A percentile compares a stretch with the other conserved stretches of the same genome.
Evolutionary conservation across 129 eudicot genomes (phyloP).

Genomic region (Smallanthus sonchifolius): DNA sequence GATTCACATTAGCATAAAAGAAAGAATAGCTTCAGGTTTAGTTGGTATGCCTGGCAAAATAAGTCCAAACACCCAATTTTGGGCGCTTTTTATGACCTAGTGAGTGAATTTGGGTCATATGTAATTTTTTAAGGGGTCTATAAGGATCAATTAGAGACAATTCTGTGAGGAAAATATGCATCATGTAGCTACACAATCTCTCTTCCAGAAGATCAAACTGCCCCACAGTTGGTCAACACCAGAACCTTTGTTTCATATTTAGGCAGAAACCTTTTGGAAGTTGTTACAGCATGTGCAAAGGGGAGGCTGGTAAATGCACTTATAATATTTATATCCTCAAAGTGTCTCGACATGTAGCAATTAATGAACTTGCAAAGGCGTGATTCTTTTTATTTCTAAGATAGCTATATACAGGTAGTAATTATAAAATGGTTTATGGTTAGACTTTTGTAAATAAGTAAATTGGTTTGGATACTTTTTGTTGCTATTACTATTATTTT

Average conservation of each 20-base stretch:
- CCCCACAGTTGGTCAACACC: slow-evolving; percentile 54
- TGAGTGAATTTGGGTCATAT: too few relatives aligned
- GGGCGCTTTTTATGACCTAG: too few relatives aligned
- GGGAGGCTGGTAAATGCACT: too few relatives aligned
- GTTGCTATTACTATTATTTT: neutral
- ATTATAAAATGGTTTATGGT: neutral
- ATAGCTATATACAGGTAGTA: too few relatives aligned
- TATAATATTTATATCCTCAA: neutral
- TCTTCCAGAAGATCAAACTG: slow-evolving; percentile 58
- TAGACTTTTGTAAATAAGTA: neutral
- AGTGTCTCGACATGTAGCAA: neutral
- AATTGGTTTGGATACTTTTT: neutral
- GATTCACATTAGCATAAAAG: neutral
- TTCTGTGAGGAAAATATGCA: neutral
- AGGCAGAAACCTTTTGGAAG: slow-evolving; percentile 55
- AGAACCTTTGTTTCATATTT: slow-evolving; percentile 54
- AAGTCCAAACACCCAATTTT: neutral
- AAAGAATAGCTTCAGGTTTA: neutral
- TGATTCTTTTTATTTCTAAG: neutral
- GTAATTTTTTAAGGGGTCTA: too few relatives aligned
- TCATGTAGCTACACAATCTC: slow-evolving; percentile 35
- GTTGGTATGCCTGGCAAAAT: neutral
- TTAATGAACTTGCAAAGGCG: neutral
- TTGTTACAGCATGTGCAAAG: too few relatives aligned
- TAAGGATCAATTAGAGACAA: too few relatives aligned